Base-by-base conservation (phyloP, 371 early-diverging fungal genomes). In the Rhizopus sp. region DNA sequence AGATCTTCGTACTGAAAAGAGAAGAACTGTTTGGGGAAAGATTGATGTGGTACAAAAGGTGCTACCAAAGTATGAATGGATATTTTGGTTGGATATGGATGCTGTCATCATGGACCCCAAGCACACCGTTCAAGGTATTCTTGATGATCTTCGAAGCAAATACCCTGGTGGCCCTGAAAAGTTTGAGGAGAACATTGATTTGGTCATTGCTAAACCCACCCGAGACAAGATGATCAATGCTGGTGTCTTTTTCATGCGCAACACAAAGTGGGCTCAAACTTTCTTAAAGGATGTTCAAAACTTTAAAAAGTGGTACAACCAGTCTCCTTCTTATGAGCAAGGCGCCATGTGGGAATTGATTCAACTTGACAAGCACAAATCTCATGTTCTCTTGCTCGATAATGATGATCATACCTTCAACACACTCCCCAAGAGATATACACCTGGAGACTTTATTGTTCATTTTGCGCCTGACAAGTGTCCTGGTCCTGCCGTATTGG, bases 71-170 rank as follows among this genome's bases (percentile, higher is more conserved):
- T 87, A 87, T 55, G 82, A 87, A 31, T 87, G 87, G 87, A 45
- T 87, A 7, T 76, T 87, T 32, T 87, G 87, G 87, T 64, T 83
- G 67, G 87, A 87, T 60, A 85, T 85, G 84, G 85, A 87, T 58
- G 83, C 85, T 5, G 78, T 87, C 12, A 72, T 87, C 16, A 74
- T 79, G 58, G 71, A 87, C 64, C 55, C 69, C 15, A 63, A 74
- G 29, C 59, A 60, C 30, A 72, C 80, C 5, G 54, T 66, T 5
- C 66, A 66, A 41, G 50, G 47, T 30, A 53, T 66, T 29, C 58
- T 81, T 0, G 70, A 81, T 49, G 60, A 66, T 12, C 60, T 80
- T 12, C 53, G 63, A 7, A 53, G 10, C 2, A 49, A 56, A 8
- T 73, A 64, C 32, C 46, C 70, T 55, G 62, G 66, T 56, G 61